A percentile compares a stretch with the other conserved stretches of the same genome.
phyloP scores from a whole-genome alignment of 495 filamentous ascomycete genomes.

The Chlorociboria aeruginascens region DNA sequence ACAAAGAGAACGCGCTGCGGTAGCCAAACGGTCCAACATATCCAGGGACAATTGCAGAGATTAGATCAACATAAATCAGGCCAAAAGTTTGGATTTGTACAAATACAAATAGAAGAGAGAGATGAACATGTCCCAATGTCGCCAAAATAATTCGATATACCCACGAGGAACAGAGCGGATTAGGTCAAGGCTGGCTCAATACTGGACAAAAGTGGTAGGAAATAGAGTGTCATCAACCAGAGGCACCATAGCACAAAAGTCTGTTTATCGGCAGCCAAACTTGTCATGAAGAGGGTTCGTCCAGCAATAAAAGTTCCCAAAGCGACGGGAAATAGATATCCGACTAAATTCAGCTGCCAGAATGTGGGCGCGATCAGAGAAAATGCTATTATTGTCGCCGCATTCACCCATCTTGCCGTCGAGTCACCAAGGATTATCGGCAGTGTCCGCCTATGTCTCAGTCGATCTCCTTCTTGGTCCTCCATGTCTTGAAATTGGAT shows the following conservation, averaged over 20 bases:
- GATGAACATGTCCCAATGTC: no score
- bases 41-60: no score
- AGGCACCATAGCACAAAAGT: not conserved
- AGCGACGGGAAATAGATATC: constrained; percentile 5
- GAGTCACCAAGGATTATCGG: constrained; percentile 32
- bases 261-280: not conserved
- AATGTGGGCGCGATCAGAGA: constrained; percentile 26
- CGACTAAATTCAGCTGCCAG: constrained; percentile 20
- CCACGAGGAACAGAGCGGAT: no score
- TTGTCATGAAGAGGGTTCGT: not conserved
- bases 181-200: no score
- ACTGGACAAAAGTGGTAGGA: not conserved
- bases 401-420: constrained; percentile 26
- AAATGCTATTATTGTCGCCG: constrained; percentile 30
- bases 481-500: constrained; percentile 36
- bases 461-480: constrained; percentile 32
- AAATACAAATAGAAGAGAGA: no score
- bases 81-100: no score
- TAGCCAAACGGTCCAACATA: no score
- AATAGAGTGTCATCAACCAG: not conserved
- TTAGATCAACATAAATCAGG: no score
- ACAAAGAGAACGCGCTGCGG: no score
- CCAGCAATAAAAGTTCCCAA: not conserved
- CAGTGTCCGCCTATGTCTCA: constrained; percentile 27
- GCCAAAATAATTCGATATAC: no score